Percentiles rank a stretch among this genome's conserved stretches.
Conservation (phyloP, 495 filamentous ascomycete genomes). For the Penicillium odoratum region DNA sequence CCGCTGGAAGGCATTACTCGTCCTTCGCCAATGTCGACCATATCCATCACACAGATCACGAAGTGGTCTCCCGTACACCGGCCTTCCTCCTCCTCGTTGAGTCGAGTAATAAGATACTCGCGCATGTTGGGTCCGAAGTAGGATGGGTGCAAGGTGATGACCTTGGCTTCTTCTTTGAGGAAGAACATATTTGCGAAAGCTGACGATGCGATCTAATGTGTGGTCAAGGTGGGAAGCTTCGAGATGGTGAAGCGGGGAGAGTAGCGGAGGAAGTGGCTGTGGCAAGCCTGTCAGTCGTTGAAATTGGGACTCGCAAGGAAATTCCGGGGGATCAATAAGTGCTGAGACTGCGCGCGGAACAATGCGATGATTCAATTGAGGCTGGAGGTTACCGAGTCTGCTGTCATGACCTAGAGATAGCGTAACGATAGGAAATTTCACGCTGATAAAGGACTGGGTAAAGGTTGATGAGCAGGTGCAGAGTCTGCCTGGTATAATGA, state of each 20-base stretch:
- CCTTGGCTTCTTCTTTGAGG: slow-evolving; percentile 89
- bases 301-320: too few species aligned
- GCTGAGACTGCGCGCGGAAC: slow-evolving; percentile 3
- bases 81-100: slow-evolving; percentile 90
- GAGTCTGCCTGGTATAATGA: slow-evolving; percentile 15
- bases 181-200: slow-evolving; percentile 74
- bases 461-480: slow-evolving; percentile 7
- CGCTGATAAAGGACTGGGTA: slow-evolving; percentile 8
- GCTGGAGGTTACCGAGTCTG: slow-evolving; percentile 13
- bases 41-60: slow-evolving; percentile 94
- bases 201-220: slow-evolving; percentile 1
- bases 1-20: slow-evolving; percentile 87
- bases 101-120: slow-evolving; percentile 79
- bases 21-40: slow-evolving; percentile 87
- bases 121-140: slow-evolving; percentile 92
- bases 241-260: too few species aligned
- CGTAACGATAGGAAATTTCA: slow-evolving; percentile 2
- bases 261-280: too few species aligned
- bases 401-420: slow-evolving; percentile 24
- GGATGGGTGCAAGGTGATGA: slow-evolving; percentile 91
- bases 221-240: background rate
- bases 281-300: too few species aligned
- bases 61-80: slow-evolving; percentile 90
- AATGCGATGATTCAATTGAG: slow-evolving; percentile 14
- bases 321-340: background rate